Percentiles rank a stretch among this genome's conserved stretches.
These are phyloP conservation scores for Boletus bicolor DNA, from an alignment of 768 basidiomycete genomes.

Conservation along the genomic window DNA sequence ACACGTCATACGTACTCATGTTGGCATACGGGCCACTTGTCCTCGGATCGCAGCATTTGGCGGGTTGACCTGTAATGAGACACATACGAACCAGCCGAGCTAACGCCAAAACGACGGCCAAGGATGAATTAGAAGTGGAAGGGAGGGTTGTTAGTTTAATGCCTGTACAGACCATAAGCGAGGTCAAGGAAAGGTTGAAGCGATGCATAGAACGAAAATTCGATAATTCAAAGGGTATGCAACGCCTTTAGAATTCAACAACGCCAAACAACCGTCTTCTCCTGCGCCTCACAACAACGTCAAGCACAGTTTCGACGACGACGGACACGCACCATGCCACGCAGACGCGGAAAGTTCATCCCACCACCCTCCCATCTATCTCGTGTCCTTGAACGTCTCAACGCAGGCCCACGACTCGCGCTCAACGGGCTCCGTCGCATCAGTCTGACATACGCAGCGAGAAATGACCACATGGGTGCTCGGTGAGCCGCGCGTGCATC, in stretches of 20 bases:
- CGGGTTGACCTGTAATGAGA: slow-evolving; percentile 73
- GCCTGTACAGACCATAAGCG: neutral
- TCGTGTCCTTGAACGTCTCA: slow-evolving; percentile 49
- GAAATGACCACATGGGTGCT: slow-evolving; percentile 74
- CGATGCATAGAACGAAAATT: neutral
- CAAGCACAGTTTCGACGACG: neutral
- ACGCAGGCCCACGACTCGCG: slow-evolving; percentile 47
- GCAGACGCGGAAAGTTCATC: slow-evolving; percentile 29
- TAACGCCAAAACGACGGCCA: neutral
- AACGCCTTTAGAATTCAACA: slow-evolving; percentile 22
- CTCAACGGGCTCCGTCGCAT: slow-evolving; percentile 49
- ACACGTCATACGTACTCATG: slow-evolving; percentile 55
- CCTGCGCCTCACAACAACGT: neutral
- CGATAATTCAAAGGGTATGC: slow-evolving; percentile 7
- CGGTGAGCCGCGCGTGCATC: slow-evolving; percentile 44
- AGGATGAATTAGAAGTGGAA: neutral
- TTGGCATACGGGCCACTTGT: slow-evolving; percentile 80
- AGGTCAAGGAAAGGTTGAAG: neutral
- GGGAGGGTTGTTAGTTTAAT: neutral
- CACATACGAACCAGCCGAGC: slow-evolving; percentile 67
- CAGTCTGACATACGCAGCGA: slow-evolving; percentile 52
- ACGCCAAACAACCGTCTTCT: slow-evolving; percentile 15
- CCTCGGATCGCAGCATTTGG: slow-evolving; percentile 76
- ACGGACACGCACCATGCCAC: slow-evolving; percentile 15
- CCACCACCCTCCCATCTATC: slow-evolving; percentile 57